Evolutionary conservation across 179 eudicot species (phyloP), one percentile per base, ranked within the genome.

Genomic region (Amaranthus tricolor): DNA sequence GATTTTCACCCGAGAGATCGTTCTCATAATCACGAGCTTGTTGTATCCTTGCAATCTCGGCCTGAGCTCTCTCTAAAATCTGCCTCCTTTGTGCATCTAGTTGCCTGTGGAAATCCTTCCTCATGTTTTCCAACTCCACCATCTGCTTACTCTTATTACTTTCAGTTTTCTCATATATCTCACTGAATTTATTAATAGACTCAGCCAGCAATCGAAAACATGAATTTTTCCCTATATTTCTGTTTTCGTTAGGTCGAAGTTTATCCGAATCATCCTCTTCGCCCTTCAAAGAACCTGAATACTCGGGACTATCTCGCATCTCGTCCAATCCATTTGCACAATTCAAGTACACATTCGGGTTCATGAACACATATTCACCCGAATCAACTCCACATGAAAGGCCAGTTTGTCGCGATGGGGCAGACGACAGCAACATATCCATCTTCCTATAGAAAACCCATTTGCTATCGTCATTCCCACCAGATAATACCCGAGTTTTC

Each of bases 331-430:
- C 91, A 66, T 87, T 89, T 0, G 89, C 78, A 44, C 78, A 80
- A 66, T 84, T 83, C 89, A 91, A 70, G 78, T 82, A 84, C n/a
- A 77, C 82, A 21, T 72, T 84, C 6, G 90, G 92, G 69, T 90
- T 84, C 97, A 85, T 88, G 78, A 94, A 91, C 14, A 94, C 96
- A 51, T 88, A 94, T 83, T 91, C 97, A 63, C 98, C 98, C 0
- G 98, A 89, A 74, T 94, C 98, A 76, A 94, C 59, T 58, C 98
- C 98, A 80, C 98, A 91, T 10, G 92, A 86, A 45, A 94, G 81
- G 31, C 93, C 88, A 3, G 79, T 12, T 68, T 79, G 88, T 49
- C 83, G 88, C 13, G 74, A 72, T 7, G 80, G 57, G 49, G 85
- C 81, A 19, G 86, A 73, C 17, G 85, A 76, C 89, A 94, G 49